Percentiles rank a stretch among this genome's conserved stretches.
Evolutionary conservation across 257 asterid species (phyloP).

Genomic region (Solanum rostratum): DNA sequence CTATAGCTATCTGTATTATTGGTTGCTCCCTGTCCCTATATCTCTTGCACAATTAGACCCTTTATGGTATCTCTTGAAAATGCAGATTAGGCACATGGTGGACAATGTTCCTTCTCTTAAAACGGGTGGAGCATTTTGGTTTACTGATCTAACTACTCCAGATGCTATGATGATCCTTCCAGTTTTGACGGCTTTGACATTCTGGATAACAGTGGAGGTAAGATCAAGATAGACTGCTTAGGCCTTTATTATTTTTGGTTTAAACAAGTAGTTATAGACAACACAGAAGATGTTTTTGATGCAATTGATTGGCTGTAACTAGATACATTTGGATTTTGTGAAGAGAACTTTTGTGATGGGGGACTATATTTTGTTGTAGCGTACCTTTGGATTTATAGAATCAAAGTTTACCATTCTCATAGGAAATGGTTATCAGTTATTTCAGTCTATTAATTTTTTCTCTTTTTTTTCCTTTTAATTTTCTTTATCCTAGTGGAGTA

Average conservation of each 20-base stretch:
- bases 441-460: background rate
- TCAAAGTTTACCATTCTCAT: too few species aligned
- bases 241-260: too few species aligned
- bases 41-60: background rate
- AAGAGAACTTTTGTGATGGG: too few species aligned
- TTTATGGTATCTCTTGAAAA: background rate
- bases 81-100: conserved; percentile 72
- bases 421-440: background rate
- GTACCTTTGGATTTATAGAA: too few species aligned
- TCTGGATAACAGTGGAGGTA: conserved; percentile 94
- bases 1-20: background rate
- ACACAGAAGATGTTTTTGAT: too few species aligned
- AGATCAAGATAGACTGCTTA: background rate
- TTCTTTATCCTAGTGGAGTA: background rate
- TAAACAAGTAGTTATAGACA: too few species aligned
- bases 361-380: too few species aligned
- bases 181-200: conserved; percentile 76
- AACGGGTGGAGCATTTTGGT: conserved; percentile 87
- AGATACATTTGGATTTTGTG: too few species aligned
- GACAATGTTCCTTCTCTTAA: conserved; percentile 84
- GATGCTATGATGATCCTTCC: conserved; percentile 72
- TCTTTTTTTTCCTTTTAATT: background rate
- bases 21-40: background rate
- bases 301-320: too few species aligned
- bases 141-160: conserved; percentile 82